Evolutionary conservation across 495 filamentous ascomycete genomes (phyloP).

Genomic region (Penicillium bialowiezense): DNA sequence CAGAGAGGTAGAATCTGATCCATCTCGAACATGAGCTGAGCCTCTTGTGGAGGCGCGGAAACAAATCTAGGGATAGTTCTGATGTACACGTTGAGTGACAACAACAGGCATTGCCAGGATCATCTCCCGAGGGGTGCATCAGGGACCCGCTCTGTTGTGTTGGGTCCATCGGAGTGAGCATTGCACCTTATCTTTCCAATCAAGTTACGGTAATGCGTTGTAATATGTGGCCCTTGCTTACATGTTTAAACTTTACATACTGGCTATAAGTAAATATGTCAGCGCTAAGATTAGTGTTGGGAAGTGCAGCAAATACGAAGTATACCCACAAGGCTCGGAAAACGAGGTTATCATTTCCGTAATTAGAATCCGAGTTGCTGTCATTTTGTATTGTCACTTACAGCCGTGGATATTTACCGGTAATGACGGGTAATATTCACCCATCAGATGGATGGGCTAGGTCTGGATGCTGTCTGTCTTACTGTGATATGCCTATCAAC

Average conservation of each 20-base stretch:
- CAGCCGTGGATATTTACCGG: slow-evolving; percentile 1
- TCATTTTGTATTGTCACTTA: slow-evolving; percentile 8
- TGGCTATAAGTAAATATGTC: too few species aligned
- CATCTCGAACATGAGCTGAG: not conserved
- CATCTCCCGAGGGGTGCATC: slow-evolving; percentile 6
- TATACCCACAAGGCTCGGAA: slow-evolving; percentile 1
- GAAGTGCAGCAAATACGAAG: slow-evolving; percentile 3
- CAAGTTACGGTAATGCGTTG: not conserved
- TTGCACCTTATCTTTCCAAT: slow-evolving; percentile 17
- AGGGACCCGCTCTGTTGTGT: slow-evolving; percentile 1
- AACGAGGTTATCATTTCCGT: slow-evolving; percentile 8
- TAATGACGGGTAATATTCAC: slow-evolving; percentile 5
- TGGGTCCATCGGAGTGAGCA: slow-evolving; percentile 9
- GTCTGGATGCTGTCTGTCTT: not conserved
- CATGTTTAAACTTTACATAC: too few species aligned
- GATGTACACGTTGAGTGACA: slow-evolving; percentile 6
- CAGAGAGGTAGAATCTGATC: slow-evolving; percentile 2
- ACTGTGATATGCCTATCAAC: not conserved
- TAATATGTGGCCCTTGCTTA: slow-evolving; percentile 1
- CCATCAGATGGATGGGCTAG: not conserved
- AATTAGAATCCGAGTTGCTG: not conserved
- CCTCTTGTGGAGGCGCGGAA: slow-evolving; percentile 1
- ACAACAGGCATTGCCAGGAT: slow-evolving; percentile 2
- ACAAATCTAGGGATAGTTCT: not conserved
- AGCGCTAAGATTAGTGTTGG: slow-evolving; percentile 3